These are phyloP conservation scores for Tricladium varicosporioides DNA, from an alignment of 2,329 filamentous ascomycete species.

Conservation along the genomic window DNA sequence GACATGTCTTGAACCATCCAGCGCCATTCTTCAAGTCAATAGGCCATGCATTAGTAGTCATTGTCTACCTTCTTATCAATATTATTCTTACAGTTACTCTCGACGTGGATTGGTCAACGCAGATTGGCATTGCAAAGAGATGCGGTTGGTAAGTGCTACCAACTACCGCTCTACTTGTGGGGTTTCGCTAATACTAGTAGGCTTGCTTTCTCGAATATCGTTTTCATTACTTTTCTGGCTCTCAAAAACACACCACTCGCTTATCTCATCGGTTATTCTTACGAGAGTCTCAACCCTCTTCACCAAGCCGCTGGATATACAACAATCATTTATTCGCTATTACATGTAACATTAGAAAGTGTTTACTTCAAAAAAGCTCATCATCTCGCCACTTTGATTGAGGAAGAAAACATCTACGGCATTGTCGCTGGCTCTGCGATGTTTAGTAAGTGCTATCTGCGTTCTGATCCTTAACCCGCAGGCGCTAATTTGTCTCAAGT, in stretches of 20 bases:
- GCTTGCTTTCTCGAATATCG: constrained; percentile 48
- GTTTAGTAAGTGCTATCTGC: constrained; percentile 19
- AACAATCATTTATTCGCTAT: constrained; percentile 44
- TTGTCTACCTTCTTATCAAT: constrained; percentile 38
- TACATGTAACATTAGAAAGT: constrained; percentile 40
- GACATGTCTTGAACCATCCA: constrained; percentile 20
- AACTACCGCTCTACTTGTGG: constrained; percentile 21
- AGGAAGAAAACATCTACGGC: constrained; percentile 34
- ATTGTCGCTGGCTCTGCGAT: constrained; percentile 48
- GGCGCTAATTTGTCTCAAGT: constrained; percentile 22
- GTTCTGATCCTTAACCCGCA: too few relatives aligned
- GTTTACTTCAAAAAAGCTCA: constrained; percentile 35
- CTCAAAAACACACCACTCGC: constrained; percentile 59
- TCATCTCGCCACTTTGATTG: constrained; percentile 32
- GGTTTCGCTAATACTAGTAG: constrained; percentile 37
- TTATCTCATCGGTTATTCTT: constrained; percentile 51
- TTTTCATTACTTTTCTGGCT: constrained; percentile 51
- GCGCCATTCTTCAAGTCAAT: constrained; percentile 38
- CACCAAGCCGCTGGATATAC: constrained; percentile 53
- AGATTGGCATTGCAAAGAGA: constrained; percentile 18
- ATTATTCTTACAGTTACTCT: constrained; percentile 36
- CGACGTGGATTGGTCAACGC: constrained; percentile 24
- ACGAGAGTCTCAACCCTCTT: constrained; percentile 57
- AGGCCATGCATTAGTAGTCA: constrained; percentile 40
- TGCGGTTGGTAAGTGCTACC: constrained; percentile 24